Base-by-base conservation (phyloP, 495 filamentous ascomycete species). In the Podospora appendiculata region DNA sequence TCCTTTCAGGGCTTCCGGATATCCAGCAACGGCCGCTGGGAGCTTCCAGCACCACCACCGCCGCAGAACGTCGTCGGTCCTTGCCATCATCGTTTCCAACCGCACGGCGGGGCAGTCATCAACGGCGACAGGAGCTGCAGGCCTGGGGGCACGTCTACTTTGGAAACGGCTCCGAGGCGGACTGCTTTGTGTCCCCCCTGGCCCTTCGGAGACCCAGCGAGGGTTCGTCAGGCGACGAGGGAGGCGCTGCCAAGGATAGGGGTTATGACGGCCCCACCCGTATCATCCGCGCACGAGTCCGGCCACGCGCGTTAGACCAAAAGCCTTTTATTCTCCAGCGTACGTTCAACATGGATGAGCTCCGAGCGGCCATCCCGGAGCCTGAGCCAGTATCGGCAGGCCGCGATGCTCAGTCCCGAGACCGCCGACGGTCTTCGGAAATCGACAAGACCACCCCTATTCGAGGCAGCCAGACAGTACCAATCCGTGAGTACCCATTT, bases 301-400 rank as follows among this genome's bases (percentile, higher is more conserved):
- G 65, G 10, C 77, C 77, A 11, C 63, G 62, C 38, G 61, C 66
- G 6, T 57, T 66, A 12, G 63, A 71, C 19, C 61, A 66, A 33
- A 66, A 71, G 45, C 68, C 72, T 8, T 77, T 78, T 54, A 45
- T 77, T 0, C 66, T 80, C n/a, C 65, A 70, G 53, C 64, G 75
- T 3, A 63, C 63, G 34, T 73, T 78, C 42, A 62, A 78, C 48
- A 67, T 73, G 34, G 69, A 74, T 32, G 64, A 69, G 38, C 66
- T 76, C 6, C 66, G 71, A 39, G 62, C 69, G 16, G 69, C 66
- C 1, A 50, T 67, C 13, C 64, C 65, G 5, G 66, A 69, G 41
- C 60, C 60, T 5, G 45, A 59, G 9, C 44, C 58, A 13, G 46
- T 58, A 32, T 33, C 44, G 32, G 35, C 50, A 4, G 43, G 12